These are phyloP conservation scores for Sugiyamaella chiloensis DNA, from an alignment of 805 yeast genomes.

Conservation along the genomic window DNA sequence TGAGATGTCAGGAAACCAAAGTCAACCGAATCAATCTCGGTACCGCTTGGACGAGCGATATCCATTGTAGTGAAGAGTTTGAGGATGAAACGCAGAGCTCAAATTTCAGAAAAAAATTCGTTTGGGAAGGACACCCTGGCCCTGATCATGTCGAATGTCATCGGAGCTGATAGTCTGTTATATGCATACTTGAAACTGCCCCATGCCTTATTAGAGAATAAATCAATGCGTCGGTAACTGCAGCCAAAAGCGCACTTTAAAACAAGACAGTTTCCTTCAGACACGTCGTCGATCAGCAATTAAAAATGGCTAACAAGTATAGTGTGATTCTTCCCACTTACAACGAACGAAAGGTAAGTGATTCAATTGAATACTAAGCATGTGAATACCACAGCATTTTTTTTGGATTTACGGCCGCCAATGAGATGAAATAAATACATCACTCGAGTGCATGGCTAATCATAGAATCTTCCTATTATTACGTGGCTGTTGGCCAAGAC, in stretches of 20 bases:
- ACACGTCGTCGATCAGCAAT: too few species aligned
- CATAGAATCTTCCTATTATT: conserved; percentile 58
- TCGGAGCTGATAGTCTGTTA: too few species aligned
- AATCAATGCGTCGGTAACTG: too few species aligned
- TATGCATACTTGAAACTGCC: background rate
- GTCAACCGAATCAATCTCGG: conserved; percentile 88
- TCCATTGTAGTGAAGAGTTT: conserved; percentile 79
- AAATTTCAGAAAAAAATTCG: background rate
- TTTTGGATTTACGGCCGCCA: too few species aligned
- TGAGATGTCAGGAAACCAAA: conserved; percentile 78
- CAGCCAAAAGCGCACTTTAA: too few species aligned
- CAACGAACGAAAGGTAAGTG: conserved; percentile 56
- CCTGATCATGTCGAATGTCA: background rate
- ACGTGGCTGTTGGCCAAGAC: conserved; percentile 67
- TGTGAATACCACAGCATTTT: too few species aligned
- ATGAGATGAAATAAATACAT: too few species aligned
- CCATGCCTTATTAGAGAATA: too few species aligned
- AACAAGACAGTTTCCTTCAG: too few species aligned
- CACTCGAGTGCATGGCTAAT: background rate
- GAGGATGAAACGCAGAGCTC: too few species aligned
- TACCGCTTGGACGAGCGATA: conserved; percentile 93
- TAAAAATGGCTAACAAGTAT: conserved; percentile 45
- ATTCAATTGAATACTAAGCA: too few species aligned
- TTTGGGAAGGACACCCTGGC: conserved; percentile 3
- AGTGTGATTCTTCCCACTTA: conserved; percentile 75